These are phyloP conservation scores for Arthrobotrys pseudoclavata DNA, from an alignment of 2,329 filamentous ascomycete genomes.

Conservation along the genomic window DNA sequence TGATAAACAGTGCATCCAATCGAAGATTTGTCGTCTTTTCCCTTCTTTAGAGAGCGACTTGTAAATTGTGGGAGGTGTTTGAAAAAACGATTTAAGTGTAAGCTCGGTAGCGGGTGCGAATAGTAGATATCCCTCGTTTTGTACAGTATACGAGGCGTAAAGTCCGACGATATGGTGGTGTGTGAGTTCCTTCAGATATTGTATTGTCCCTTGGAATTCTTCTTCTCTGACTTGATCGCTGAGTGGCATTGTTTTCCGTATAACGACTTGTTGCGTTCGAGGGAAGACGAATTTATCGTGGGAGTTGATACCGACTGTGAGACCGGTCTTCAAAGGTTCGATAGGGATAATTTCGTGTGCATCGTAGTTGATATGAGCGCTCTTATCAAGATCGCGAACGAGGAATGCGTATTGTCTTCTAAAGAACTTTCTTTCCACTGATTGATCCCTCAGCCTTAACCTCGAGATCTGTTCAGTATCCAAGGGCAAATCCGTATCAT, in stretches of 20 bases:
- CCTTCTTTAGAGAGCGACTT: constrained; percentile 75
- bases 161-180: constrained; percentile 79
- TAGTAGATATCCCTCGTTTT: constrained; percentile 75
- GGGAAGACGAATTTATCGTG: constrained; percentile 57
- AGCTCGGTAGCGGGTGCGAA: constrained; percentile 78
- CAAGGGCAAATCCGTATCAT: constrained; percentile 80
- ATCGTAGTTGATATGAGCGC: constrained; percentile 75
- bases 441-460: constrained; percentile 75
- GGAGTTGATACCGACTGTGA: constrained; percentile 48
- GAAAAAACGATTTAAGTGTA: constrained; percentile 77
- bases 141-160: constrained; percentile 78
- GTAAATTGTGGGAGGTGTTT: constrained; percentile 74
- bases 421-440: constrained; percentile 78
- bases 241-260: constrained; percentile 73
- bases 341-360: constrained; percentile 78
- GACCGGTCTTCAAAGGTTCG: constrained; percentile 68
- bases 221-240: constrained; percentile 63
- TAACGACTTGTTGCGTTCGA: constrained; percentile 74
- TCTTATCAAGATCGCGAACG: constrained; percentile 74
- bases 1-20: constrained; percentile 81
- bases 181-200: constrained; percentile 72
- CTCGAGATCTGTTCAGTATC: constrained; percentile 75
- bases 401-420: constrained; percentile 79
- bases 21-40: constrained; percentile 74
- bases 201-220: constrained; percentile 75